These are phyloP conservation scores for Phytophthora fragariae DNA, from an alignment of 352 stramenopile species.

Conservation along the genomic window DNA sequence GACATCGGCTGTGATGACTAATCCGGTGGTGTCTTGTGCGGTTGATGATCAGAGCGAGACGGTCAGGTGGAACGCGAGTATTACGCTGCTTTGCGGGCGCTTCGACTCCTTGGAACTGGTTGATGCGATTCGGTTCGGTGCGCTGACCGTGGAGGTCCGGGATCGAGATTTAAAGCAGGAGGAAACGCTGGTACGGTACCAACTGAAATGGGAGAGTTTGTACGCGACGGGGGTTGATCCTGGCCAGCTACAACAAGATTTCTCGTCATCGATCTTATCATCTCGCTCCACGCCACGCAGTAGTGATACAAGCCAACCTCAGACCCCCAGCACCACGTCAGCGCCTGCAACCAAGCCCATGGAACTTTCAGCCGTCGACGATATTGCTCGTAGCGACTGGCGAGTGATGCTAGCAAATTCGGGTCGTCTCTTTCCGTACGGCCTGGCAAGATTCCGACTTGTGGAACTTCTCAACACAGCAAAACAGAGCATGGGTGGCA, in stretches of 20 bases:
- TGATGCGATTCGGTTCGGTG: slow-evolving; percentile 52
- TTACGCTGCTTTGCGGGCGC: slow-evolving; percentile 60
- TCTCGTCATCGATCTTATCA: background rate
- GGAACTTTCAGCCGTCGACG: slow-evolving; percentile 65
- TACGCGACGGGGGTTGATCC: slow-evolving; percentile 44
- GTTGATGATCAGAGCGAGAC: slow-evolving; percentile 26
- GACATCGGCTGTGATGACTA: background rate
- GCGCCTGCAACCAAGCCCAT: slow-evolving; percentile 36
- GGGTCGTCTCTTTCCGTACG: slow-evolving; percentile 61
- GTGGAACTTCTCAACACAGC: slow-evolving; percentile 55
- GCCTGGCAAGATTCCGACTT: slow-evolving; percentile 64
- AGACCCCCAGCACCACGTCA: slow-evolving; percentile 1
- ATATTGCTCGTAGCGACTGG: slow-evolving; percentile 65
- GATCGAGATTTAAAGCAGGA: slow-evolving; percentile 71
- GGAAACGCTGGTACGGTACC: slow-evolving; percentile 42
- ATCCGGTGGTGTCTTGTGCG: background rate
- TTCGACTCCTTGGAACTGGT: slow-evolving; percentile 52
- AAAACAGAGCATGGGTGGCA: slow-evolving; percentile 27
- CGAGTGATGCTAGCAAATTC: slow-evolving; percentile 48
- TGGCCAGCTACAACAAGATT: slow-evolving; percentile 13
- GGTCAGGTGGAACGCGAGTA: slow-evolving; percentile 55
- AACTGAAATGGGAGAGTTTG: slow-evolving; percentile 71
- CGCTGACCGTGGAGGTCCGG: slow-evolving; percentile 65
- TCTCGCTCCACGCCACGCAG: slow-evolving; percentile 21
- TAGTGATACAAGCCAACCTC: slow-evolving; percentile 1